Conservation (phyloP, 352 stramenopile genomes). For the Globisporangium mamillatum region DNA sequence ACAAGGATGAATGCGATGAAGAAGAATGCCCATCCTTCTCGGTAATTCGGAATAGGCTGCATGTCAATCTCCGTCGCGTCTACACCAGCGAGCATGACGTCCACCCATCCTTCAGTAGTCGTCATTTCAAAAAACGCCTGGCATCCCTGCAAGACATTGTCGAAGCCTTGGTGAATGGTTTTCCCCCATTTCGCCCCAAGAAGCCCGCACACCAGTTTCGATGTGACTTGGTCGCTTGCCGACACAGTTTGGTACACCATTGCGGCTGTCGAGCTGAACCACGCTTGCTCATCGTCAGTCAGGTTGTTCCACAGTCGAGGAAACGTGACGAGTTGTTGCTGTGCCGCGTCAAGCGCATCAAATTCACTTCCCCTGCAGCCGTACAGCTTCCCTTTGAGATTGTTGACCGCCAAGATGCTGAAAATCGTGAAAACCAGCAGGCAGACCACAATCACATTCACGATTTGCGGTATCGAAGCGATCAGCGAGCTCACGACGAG, state of each 20-base stretch:
- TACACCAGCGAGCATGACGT: constrained; percentile 85
- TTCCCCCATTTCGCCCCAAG: constrained; percentile 35
- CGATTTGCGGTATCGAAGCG: constrained; percentile 67
- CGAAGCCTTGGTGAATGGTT: constrained; percentile 70
- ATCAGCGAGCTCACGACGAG: constrained; percentile 82
- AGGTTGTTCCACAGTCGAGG: constrained; percentile 47
- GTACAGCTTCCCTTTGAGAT: constrained; percentile 88
- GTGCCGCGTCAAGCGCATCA: constrained; percentile 24
- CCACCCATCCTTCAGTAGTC: constrained; percentile 88
- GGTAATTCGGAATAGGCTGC: constrained; percentile 85
- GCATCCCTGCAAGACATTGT: constrained; percentile 73
- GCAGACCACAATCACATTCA: constrained; percentile 84
- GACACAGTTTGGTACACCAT: constrained; percentile 16
- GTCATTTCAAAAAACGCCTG: constrained; percentile 90
- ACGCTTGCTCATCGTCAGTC: constrained; percentile 27
- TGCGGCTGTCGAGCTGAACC: constrained; percentile 31
- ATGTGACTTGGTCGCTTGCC: constrained; percentile 30
- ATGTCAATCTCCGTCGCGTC: constrained; percentile 89
- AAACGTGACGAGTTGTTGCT: constrained; percentile 47
- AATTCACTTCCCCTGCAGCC: constrained; percentile 60
- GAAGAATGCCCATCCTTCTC: constrained; percentile 72
- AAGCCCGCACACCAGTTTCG: constrained; percentile 38
- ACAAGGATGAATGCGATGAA: constrained; percentile 91
- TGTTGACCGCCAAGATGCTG: constrained; percentile 87
- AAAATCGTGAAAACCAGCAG: constrained; percentile 86